Evolutionary conservation across 257 asterid genomes (phyloP).

Genomic region (Salvia hispanica): DNA sequence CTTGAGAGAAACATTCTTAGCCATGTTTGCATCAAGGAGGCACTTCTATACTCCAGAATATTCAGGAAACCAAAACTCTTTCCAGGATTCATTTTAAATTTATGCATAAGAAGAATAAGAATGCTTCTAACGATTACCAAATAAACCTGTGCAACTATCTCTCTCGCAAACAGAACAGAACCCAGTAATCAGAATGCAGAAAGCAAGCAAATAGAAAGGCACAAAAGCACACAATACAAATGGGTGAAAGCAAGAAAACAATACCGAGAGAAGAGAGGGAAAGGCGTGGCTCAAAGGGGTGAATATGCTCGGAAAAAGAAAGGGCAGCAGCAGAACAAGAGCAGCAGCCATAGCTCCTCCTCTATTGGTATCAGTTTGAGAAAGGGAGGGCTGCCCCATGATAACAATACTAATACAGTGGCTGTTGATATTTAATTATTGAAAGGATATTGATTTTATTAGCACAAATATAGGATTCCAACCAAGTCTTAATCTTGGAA

Average conservation of each 20-base stretch:
- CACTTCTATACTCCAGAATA: slow-evolving; percentile 28
- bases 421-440: slow-evolving; percentile 35
- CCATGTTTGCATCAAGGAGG: slow-evolving; percentile 17
- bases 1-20: slow-evolving; percentile 9
- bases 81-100: slow-evolving; percentile 17
- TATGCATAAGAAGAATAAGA: too few relatives aligned
- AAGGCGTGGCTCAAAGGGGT: slow-evolving; percentile 69
- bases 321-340: slow-evolving; percentile 66
- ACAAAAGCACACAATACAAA: slow-evolving; percentile 15
- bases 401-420: slow-evolving; percentile 14
- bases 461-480: slow-evolving; percentile 18
- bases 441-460: slow-evolving; percentile 23
- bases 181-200: slow-evolving; percentile 26
- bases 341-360: slow-evolving; percentile 80
- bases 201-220: slow-evolving; percentile 19
- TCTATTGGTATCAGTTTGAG: slow-evolving; percentile 47
- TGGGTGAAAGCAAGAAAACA: slow-evolving; percentile 33
- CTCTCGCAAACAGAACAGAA: slow-evolving; percentile 29
- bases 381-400: slow-evolving; percentile 50
- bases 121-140: slow-evolving; percentile 19
- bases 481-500: slow-evolving; percentile 42
- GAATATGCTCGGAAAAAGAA: slow-evolving; percentile 54
- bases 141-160: slow-evolving; percentile 21
- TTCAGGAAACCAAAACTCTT: slow-evolving; percentile 14
- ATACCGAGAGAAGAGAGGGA: slow-evolving; percentile 72